These are phyloP conservation scores for Talaromyces albobiverticillius DNA, from an alignment of 2,329 filamentous ascomycete species.

Conservation along the genomic window DNA sequence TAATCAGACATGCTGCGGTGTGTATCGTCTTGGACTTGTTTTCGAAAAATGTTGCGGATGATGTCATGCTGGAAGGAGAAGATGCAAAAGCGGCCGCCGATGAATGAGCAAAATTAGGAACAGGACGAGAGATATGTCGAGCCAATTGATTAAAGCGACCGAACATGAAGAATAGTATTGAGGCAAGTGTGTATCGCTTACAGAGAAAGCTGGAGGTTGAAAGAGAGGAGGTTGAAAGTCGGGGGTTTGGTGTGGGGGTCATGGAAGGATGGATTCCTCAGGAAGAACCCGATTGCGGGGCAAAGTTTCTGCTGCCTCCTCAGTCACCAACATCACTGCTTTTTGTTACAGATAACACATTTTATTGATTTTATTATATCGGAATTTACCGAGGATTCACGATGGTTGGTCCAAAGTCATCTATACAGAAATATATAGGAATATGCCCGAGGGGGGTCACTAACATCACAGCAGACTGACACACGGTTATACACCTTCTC, in stretches of 20 bases:
- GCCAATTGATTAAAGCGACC: slow-evolving; percentile 69
- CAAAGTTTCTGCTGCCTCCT: too few relatives aligned
- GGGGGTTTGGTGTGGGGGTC: neutral
- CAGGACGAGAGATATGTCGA: slow-evolving; percentile 65
- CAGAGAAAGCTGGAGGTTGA: too few relatives aligned
- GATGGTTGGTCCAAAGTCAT: neutral
- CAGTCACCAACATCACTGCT: too few relatives aligned
- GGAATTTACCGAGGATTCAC: neutral
- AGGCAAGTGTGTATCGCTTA: too few relatives aligned
- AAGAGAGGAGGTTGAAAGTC: slow-evolving; percentile 1
- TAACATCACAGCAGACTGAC: slow-evolving; percentile 64
- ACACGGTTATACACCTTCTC: slow-evolving; percentile 91
- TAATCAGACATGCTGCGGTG: slow-evolving; percentile 89
- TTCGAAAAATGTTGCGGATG: slow-evolving; percentile 32
- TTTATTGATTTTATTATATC: too few relatives aligned
- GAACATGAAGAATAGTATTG: slow-evolving; percentile 59
- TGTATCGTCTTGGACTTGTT: slow-evolving; percentile 63
- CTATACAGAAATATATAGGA: too few relatives aligned
- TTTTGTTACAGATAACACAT: too few relatives aligned
- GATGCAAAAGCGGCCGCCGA: slow-evolving; percentile 29
- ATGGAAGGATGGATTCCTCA: slow-evolving; percentile 8
- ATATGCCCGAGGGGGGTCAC: too few relatives aligned
- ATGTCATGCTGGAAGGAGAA: slow-evolving; percentile 39
- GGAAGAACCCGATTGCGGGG: slow-evolving; percentile 5
- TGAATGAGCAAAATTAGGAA: slow-evolving; percentile 55